Evolutionary conservation across 345 rosid genomes (phyloP), one percentile per base, ranked within the genome.

Genomic region (Physaria fendleri): DNA sequence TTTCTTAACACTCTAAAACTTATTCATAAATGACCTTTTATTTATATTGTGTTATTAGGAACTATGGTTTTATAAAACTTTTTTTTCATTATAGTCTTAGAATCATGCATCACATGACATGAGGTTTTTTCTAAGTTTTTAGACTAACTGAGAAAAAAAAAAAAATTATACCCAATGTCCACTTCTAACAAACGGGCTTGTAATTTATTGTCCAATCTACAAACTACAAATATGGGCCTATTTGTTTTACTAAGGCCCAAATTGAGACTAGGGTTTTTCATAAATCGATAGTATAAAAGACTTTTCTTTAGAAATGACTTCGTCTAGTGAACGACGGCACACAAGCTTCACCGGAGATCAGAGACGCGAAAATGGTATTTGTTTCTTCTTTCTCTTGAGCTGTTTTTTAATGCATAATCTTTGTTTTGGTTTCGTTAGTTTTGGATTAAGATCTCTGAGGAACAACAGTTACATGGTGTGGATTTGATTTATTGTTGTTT

Each of bases 361-460:
- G 25, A 59, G 52, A 2, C 60, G 60, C 66, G 60, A 68, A 41
- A 59, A 68, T 68, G 72, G 72, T 68, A 59, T 49, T 1, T 9
- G 0, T 42, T 41, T 33, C 52, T 53, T 53, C 53, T 3, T n/a
- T n/a, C 27, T 15, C 5, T 30, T 18, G 25, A 51, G 0, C 0
- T 21, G 33, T 15, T 30, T 51, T 2, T 0, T 11, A 18, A 29
- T 32, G 40, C 35, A 2, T 20, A 2, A 12, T 6, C 15, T 22
- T 62, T 38, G 2, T 14, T 50, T 39, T 2, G 5, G 7, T 28
- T 28, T 34, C 4, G 1, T 3, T 8, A 3, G 11, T 3, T 11
- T 47, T 13, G 12, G 2, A 21, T 41, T 50, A 9, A 30, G 32
- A 14, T 57, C 7, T 10, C 5, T 51, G n/a, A 40, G 5, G 22